Evolutionary conservation across 768 basidiomycete species (phyloP), one percentile per base, ranked within the genome.

Genomic region (Coprinopsis cinerea): DNA sequence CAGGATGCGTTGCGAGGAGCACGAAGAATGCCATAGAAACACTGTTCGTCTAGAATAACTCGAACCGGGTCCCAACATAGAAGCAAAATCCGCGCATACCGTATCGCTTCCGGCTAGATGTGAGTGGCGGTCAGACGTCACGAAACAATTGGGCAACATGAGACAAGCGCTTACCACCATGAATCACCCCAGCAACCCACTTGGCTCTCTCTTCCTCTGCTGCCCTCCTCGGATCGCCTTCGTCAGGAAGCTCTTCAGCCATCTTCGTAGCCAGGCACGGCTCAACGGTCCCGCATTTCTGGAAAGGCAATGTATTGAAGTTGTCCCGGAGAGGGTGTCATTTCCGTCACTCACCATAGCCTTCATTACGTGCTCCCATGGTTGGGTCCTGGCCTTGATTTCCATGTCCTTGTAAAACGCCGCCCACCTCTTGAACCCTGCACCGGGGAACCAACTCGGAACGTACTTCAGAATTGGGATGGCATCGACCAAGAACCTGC

Each of bases 361-460:
- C 30, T n/a, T 9, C 9, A 9, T 9, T 9, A 34, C 9, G 9
- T n/a, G n/a, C 9, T 34, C n/a, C n/a, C 30, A 34, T 9, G 30
- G 9, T 34, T 34, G n/a, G 9, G n/a, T 34, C 9, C n/a, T 34
- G 9, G n/a, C 9, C 9, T 9, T 9, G 9, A 34, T 9, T 9
- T 9, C 30, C n/a, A 9, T 9, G 13, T 20, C 32, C 7, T 61
- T 58, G 57, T 70, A 69, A 23, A 58, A 44, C 15, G 60, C 58
- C 1, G 75, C 76, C 35, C 63, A 66, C 26, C 60, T 62, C 55
- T 77, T 72, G 66, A 76, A 77, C 0, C 55, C 54, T 13, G 75
- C 71, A 13, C 76, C 75, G 4, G 76, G 77, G 39, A 77, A 55
- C 76, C 76, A 76, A 13, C 65, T 57, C 1, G 77, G 77, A 30